Base-by-base conservation (phyloP, 73 alveolate genomes). In the Paramecium sonneborni region DNA sequence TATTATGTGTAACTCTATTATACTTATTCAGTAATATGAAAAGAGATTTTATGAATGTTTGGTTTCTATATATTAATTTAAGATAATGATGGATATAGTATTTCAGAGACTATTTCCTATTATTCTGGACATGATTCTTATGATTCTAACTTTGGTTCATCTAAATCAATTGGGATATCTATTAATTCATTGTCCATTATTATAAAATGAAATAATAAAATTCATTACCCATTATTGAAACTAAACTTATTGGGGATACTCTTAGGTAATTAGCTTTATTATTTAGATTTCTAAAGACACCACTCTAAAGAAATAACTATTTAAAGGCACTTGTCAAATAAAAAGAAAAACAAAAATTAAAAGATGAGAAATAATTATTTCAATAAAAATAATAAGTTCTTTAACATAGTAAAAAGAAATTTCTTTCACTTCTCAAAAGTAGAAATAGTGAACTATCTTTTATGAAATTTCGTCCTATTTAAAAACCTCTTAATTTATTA, bases 401-500 rank as follows among this genome's bases (percentile, higher is more conserved):
- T 24, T 24, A 79, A 41, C 44, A 79, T 11, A 79, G 90, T 15
- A 79, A 79, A 14, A 79, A 79, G 46, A 39, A 46, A 43, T 79
- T 79, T 44, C 55, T 79, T 14, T 79, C 90, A 18, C 55, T 79
- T 37, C 30, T 79, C 7, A 38, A 41, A 44, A 46, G 90, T 12
- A 79, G 55, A 79, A 62, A 79, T 79, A 30, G 26, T 3, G 90
- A 79, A 24, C 52, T 39, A 20, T 79, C 46, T 1, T 79, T 39
- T 28, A 43, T 79, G 76, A 79, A 79, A 43, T 79, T 79, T 79
- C 35, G 72, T 6, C 90, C 90, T 5, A 18, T 79, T 21, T 8
- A 79, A 79, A 79, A 79, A 18, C 90, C 90, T 43, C 12, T 79
- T 20, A 79, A 79, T 34, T 24, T 79, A 41, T 44, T 79, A 24